Base-by-base conservation (phyloP, 2,329 filamentous ascomycete species). In the Aciculosporium take region DNA sequence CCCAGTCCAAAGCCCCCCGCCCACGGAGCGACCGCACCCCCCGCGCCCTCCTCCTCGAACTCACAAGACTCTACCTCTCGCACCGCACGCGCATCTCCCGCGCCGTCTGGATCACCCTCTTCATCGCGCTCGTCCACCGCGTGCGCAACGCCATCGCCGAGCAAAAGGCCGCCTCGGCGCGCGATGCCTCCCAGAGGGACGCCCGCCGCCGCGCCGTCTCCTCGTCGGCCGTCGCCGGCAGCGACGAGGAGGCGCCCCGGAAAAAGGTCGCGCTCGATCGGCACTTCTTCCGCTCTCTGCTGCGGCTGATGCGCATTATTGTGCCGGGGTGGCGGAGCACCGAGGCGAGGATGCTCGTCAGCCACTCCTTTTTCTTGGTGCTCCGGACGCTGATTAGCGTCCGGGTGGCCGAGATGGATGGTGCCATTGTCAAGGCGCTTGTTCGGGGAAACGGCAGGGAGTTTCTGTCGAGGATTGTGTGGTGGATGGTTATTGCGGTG, bases 401-500 rank as follows among this genome's bases (percentile, higher is more conserved):
- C 53, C 94, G 94, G 61, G 91, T 98, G 18, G 91, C 91, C 2
- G 88, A 94, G 60, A 79, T 98, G 69, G 91, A 98, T 62, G 91
- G 91, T 35, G 79, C 80, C 46, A 76, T 98, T 45, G 91, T 98
- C 45, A 94, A 91, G 64, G 88, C 79, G 48, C 66, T 98, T 42
- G 88, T 98, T 35, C 81, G 87, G 60, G 91, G 91, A 2, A 91
- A 81, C 50, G 91, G 89, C 13, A 84, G 78, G 60, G 87, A 94
- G 49, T 98, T 98, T 51, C 57, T 96, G 52, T 79, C 80, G 51
- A 79, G 86, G 0, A 79, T 98, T 52, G 75, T 93, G 5, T 95
- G 89, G 87, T 98, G 91, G 91, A 98, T 98, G 91, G 60, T 89
- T 42, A 91, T 98, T 49, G 89, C 91, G 21, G 73, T 98, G 13